Evolutionary conservation across 805 yeast species (phyloP).

Genomic region (Starmerella potacharoeniae): DNA sequence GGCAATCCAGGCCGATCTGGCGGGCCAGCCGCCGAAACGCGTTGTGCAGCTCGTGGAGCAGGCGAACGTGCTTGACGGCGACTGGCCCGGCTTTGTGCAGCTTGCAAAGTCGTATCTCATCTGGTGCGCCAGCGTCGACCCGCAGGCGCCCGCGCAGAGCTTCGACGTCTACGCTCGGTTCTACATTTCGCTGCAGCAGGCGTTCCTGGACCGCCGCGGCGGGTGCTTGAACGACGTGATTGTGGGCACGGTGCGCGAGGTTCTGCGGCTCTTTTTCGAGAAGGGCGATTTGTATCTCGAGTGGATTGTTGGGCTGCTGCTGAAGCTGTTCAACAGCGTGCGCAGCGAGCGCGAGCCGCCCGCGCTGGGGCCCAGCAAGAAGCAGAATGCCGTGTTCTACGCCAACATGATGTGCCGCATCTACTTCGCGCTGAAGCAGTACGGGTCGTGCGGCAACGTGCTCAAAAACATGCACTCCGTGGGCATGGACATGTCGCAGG

Average conservation of each 20-base stretch:
- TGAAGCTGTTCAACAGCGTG: conserved; percentile 50
- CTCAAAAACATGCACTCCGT: conserved; percentile 62
- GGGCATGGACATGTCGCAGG: conserved; percentile 9
- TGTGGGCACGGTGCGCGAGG: conserved; percentile 3
- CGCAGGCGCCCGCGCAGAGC: conserved; percentile 39
- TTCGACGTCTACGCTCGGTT: conserved; percentile 43
- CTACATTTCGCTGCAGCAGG: conserved; percentile 34
- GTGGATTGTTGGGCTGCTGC: conserved; percentile 42
- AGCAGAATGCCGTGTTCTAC: conserved; percentile 40
- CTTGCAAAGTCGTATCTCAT: conserved; percentile 39
- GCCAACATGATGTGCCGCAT: conserved; percentile 45
- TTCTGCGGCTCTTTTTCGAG: conserved; percentile 6
- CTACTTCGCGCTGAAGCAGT: conserved; percentile 36
- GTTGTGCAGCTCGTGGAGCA: conserved; percentile 24
- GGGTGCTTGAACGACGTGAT: conserved; percentile 20
- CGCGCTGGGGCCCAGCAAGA: conserved; percentile 30
- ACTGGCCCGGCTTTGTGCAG: conserved; percentile 39
- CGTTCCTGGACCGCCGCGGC: conserved; percentile 29
- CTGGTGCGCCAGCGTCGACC: conserved; percentile 41
- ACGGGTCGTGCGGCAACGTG: conserved; percentile 49
- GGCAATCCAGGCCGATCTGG: conserved; percentile 30
- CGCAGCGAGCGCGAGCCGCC: conserved; percentile 36
- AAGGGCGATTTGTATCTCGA: conserved; percentile 23
- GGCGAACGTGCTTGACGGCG: conserved; percentile 27
- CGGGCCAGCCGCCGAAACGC: conserved; percentile 17